phyloP scores from a whole-genome alignment of 306 rosid species.

The Rosa multiflora region DNA sequence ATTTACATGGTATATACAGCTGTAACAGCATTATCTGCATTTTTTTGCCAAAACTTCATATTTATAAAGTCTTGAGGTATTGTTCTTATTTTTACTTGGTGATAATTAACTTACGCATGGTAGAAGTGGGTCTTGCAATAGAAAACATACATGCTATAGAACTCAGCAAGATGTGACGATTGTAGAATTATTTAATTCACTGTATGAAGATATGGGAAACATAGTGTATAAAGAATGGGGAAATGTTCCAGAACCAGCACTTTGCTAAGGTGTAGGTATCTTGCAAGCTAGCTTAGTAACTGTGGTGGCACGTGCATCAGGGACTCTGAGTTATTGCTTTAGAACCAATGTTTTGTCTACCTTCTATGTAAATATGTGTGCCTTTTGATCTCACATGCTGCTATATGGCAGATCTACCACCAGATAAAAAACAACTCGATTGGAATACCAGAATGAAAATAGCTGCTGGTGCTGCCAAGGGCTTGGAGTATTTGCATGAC shows the following conservation, averaged over 20 bases:
- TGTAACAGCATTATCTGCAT: slow-evolving; percentile 13
- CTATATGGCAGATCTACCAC: slow-evolving; percentile 44
- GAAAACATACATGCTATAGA: background rate
- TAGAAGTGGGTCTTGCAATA: background rate
- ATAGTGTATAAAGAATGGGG: background rate
- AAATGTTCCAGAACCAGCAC: slow-evolving; percentile 4
- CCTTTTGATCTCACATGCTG: slow-evolving; percentile 16
- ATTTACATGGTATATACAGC: slow-evolving; percentile 42
- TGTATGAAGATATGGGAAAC: background rate
- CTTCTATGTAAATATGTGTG: background rate
- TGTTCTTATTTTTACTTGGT: background rate
- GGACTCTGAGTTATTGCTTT: background rate
- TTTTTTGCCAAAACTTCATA: background rate
- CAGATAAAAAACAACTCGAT: slow-evolving; percentile 48
- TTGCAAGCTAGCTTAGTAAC: slow-evolving; percentile 12
- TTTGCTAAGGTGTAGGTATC: slow-evolving; percentile 13
- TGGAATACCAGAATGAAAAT: slow-evolving; percentile 57
- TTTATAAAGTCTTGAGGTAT: slow-evolving; percentile 8
- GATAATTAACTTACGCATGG: background rate
- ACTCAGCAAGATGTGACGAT: background rate
- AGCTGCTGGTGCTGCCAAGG: slow-evolving; percentile 62
- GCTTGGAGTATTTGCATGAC: slow-evolving; percentile 58
- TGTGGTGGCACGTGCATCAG: background rate
- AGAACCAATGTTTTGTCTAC: background rate
- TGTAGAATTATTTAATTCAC: background rate